phyloP scores from a whole-genome alignment of 2,329 filamentous ascomycete genomes.

The Westerdykella aurantiaca region DNA sequence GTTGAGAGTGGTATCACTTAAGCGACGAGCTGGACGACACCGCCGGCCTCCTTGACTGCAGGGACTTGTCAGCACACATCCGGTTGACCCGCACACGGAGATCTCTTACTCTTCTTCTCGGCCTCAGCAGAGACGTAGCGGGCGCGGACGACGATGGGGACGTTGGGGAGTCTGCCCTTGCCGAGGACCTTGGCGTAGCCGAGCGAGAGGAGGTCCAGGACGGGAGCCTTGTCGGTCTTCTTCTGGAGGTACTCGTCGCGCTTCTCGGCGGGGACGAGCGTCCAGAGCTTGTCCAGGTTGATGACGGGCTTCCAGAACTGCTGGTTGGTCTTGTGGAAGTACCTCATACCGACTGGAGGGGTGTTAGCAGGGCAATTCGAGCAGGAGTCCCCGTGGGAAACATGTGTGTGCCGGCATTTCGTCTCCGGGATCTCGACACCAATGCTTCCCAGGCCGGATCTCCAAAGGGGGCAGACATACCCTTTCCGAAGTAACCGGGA shows the following conservation, averaged over 20 bases:
- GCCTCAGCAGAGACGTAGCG: slow-evolving; percentile 93
- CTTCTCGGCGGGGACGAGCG: slow-evolving; percentile 85
- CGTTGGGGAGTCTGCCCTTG: slow-evolving; percentile 90
- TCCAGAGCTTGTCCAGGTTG: slow-evolving; percentile 99
- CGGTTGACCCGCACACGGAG: no score
- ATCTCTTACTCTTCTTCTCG: slow-evolving; percentile 71
- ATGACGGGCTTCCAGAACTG: slow-evolving; percentile 98
- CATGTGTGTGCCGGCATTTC: no score
- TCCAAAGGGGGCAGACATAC: slow-evolving; percentile 23
- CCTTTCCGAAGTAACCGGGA: slow-evolving; percentile 95
- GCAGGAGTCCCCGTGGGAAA: no score
- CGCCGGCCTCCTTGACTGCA: slow-evolving; percentile 79
- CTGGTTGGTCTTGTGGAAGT: slow-evolving; percentile 95
- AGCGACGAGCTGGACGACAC: slow-evolving; percentile 91
- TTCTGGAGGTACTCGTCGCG: slow-evolving; percentile 85
- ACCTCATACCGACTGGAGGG: slow-evolving; percentile 62
- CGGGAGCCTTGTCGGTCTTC: slow-evolving; percentile 88
- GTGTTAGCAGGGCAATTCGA: not conserved
- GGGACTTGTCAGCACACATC: not conserved
- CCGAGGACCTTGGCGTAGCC: slow-evolving; percentile 99
- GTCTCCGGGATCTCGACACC: no score
- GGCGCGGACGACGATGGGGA: slow-evolving; percentile 91
- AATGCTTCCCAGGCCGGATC: no score
- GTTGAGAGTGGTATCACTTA: slow-evolving; percentile 43
- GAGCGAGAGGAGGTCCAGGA: slow-evolving; percentile 94